Evolutionary conservation across 208 protist genomes (phyloP), one percentile per base, ranked within the genome.

Genomic region (Acanthamoeba healyi): DNA sequence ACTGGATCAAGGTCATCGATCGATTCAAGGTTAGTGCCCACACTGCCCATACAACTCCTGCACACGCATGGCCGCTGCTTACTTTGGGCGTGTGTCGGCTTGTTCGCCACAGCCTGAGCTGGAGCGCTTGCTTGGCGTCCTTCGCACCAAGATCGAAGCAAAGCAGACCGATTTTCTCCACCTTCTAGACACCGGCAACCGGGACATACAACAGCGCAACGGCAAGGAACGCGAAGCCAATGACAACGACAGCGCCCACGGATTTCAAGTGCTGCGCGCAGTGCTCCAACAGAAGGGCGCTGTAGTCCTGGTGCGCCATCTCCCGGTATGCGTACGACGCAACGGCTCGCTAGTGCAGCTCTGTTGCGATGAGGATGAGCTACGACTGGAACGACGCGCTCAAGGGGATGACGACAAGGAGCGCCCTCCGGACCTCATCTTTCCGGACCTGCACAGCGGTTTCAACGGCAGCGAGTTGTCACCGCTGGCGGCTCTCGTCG

Each of bases 351-450:
- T 79, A 0, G 67, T 79, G 17, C 67, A 79, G 67, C 67, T 79
- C 36, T 79, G 67, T 36, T 79, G 67, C 67, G 38, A 79, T 7
- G 67, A 44, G 15, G 67, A 79, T 36, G 67, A 46, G 36, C 67
- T 79, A 4, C 38, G 67, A 79, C 67, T 17, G 32, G 22, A 36
- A 34, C 17, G 38, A 15, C 32, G 26, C 15, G 54, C 24, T 15
- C 54, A 61, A 14, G 67, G n/a, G 22, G 17, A 44, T 10, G 38
- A 44, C 1, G 38, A 79, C 36, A 44, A 79, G 67, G 34, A 79
- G 67, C 32, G 67, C 17, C 32, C 38, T 17, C 38, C 36, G 36
- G 67, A 79, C 36, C 67, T 79, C 4, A 32, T 79, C 36, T 79
- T 79, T 12, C 12, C 19, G 34, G 67, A 79, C 36, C 54, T 61